phyloP scores from a whole-genome alignment of 164 flowering plant species.

The Nymphaea colorata region DNA sequence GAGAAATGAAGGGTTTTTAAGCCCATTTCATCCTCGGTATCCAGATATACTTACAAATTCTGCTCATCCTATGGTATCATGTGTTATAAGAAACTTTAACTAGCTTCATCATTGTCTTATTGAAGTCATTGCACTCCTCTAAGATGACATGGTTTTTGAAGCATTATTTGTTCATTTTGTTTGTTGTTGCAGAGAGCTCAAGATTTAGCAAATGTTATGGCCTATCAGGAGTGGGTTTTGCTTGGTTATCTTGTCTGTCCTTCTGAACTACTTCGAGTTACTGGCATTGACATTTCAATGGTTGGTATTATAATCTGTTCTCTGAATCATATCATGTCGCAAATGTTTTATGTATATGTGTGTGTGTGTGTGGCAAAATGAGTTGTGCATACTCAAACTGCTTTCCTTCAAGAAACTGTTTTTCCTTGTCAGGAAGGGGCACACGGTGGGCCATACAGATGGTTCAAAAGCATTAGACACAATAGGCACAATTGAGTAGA shows the following conservation, averaged over 20 bases:
- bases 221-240: conserved; percentile 89
- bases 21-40: conserved; percentile 98
- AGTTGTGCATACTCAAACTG: no score
- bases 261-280: conserved; percentile 91
- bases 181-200: conserved; percentile 69
- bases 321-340: not conserved
- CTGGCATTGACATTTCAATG: conserved; percentile 97
- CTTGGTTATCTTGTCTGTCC: conserved; percentile 98
- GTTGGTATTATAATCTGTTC: conserved; percentile 16
- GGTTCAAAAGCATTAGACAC: no score
- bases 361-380: no score
- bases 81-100: conserved; percentile 1
- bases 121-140: no score
- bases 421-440: no score
- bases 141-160: no score
- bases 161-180: not conserved
- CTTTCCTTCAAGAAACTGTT: no score
- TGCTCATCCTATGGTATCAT: conserved; percentile 91
- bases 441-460: no score
- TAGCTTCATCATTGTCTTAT: no score
- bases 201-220: conserved; percentile 88
- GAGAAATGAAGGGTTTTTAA: conserved; percentile 95
- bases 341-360: no score
- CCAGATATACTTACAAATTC: conserved; percentile 98
- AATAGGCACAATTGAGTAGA: no score